phyloP scores from a whole-genome alignment of 2,329 filamentous ascomycete species.

The Dendryphion nanum region DNA sequence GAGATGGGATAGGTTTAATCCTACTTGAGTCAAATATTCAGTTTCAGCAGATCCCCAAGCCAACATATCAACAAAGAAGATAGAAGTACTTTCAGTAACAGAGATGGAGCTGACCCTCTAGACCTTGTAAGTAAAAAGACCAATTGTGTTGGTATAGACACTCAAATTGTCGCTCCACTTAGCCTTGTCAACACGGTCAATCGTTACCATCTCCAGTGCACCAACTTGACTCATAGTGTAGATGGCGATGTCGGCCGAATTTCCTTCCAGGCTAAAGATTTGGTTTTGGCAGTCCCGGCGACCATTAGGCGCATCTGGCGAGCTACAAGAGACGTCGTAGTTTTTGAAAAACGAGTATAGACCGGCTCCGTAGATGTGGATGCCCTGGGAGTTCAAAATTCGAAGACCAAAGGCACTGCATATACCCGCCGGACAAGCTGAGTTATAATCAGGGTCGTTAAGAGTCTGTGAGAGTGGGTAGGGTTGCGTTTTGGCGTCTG shows the following conservation, averaged over 20 bases:
- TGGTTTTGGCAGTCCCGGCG: slow-evolving; percentile 47
- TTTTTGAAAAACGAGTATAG: slow-evolving; percentile 70
- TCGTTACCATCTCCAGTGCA: slow-evolving; percentile 47
- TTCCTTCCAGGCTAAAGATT: slow-evolving; percentile 52
- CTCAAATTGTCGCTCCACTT: slow-evolving; percentile 49
- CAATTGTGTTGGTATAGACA: slow-evolving; percentile 36
- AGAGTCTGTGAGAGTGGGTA: slow-evolving; percentile 56
- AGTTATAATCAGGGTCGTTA: slow-evolving; percentile 68
- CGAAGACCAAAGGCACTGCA: slow-evolving; percentile 62
- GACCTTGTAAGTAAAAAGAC: slow-evolving; percentile 20
- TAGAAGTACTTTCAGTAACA: too few relatives aligned
- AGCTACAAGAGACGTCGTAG: slow-evolving; percentile 48
- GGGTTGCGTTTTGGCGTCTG: slow-evolving; percentile 63
- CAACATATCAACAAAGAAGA: too few relatives aligned
- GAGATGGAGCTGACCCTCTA: too few relatives aligned
- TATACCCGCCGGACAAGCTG: slow-evolving; percentile 21
- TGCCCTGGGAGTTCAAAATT: slow-evolving; percentile 55
- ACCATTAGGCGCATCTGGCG: slow-evolving; percentile 25
- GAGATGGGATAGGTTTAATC: too few relatives aligned
- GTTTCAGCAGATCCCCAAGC: too few relatives aligned
- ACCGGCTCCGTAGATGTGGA: slow-evolving; percentile 64
- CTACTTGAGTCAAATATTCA: too few relatives aligned
- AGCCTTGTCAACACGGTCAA: slow-evolving; percentile 45
- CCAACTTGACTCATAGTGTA: slow-evolving; percentile 53
- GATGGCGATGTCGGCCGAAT: slow-evolving; percentile 33